A percentile compares a stretch with the other conserved stretches of the same genome.
These are phyloP conservation scores for Arthroderma uncinatum DNA, from an alignment of 2,329 filamentous ascomycete genomes.

Conservation along the genomic window DNA sequence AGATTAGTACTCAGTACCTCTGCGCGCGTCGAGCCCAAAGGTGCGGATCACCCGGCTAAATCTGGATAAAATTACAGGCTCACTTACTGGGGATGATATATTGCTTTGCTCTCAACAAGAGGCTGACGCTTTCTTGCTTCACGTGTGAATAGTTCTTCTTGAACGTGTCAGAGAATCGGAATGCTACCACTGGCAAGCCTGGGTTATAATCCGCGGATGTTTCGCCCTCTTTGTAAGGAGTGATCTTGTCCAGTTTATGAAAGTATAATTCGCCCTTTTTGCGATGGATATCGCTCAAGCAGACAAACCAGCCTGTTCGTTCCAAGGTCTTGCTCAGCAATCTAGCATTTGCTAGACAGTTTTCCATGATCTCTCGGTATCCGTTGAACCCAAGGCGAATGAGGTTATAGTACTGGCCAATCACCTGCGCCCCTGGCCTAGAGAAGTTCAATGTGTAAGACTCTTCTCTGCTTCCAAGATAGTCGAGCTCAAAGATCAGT, in stretches of 20 bases:
- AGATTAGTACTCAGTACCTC: not conserved
- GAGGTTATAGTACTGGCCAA: slow-evolving; percentile 63
- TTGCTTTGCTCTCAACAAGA: slow-evolving; percentile 53
- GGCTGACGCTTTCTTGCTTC: slow-evolving; percentile 53
- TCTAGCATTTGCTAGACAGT: slow-evolving; percentile 53
- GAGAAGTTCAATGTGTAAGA: slow-evolving; percentile 64
- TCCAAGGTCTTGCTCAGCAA: slow-evolving; percentile 54
- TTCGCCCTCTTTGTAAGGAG: slow-evolving; percentile 36
- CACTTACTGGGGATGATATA: slow-evolving; percentile 56
- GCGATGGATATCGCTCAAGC: slow-evolving; percentile 55
- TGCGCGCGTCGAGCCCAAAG: not conserved
- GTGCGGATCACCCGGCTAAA: too few species aligned
- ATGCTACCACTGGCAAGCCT: slow-evolving; percentile 58
- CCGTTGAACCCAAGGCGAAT: slow-evolving; percentile 58
- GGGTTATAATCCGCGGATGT: slow-evolving; percentile 51
- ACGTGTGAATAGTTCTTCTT: slow-evolving; percentile 50
- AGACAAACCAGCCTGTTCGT: slow-evolving; percentile 54
- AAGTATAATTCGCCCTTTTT: slow-evolving; percentile 39
- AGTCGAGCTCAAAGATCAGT: slow-evolving; percentile 59
- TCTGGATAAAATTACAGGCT: not conserved
- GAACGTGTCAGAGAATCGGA: slow-evolving; percentile 52
- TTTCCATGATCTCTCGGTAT: slow-evolving; percentile 53
- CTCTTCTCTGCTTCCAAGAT: slow-evolving; percentile 60
- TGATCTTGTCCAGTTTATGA: slow-evolving; percentile 32
- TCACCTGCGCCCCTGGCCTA: slow-evolving; percentile 56